Conservation (phyloP, 2,329 filamentous ascomycete genomes). For the Catunica adiposa region DNA sequence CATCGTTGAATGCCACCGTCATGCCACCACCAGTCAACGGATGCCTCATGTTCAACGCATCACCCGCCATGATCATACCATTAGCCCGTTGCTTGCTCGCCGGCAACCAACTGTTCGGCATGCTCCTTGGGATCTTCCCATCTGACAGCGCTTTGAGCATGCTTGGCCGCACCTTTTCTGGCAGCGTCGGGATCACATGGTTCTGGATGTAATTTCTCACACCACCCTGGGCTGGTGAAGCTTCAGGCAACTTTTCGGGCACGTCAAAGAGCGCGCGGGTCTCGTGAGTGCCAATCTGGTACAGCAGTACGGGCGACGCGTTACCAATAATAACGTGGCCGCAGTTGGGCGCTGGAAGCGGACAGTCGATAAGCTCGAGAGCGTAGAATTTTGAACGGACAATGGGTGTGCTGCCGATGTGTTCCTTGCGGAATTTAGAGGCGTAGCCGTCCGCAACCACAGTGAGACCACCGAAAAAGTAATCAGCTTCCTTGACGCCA, state of each 20-base stretch:
- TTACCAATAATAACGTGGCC: constrained; percentile 80
- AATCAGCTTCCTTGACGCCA: constrained; percentile 44
- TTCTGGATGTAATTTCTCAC: constrained; percentile 72
- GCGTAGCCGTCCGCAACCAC: constrained; percentile 85
- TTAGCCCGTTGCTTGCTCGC: constrained; percentile 40
- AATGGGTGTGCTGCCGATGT: constrained; percentile 48
- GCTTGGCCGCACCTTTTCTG: constrained; percentile 51
- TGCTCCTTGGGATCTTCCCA: constrained; percentile 59
- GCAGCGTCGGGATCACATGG: constrained; percentile 62
- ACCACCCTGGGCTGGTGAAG: constrained; percentile 58
- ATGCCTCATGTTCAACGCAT: constrained; percentile 99
- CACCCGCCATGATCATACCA: constrained; percentile 70
- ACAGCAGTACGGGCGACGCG: constrained; percentile 64
- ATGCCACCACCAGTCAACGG: constrained; percentile 93
- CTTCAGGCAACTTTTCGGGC: constrained; percentile 58
- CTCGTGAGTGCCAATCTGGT: constrained; percentile 92
- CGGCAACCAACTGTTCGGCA: constrained; percentile 93
- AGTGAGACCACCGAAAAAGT: constrained; percentile 77
- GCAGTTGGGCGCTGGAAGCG: constrained; percentile 56
- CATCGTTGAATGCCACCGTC: constrained; percentile 94
- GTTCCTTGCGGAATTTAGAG: constrained; percentile 75
- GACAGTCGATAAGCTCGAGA: constrained; percentile 77
- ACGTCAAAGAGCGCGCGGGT: constrained; percentile 83
- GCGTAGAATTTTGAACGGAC: constrained; percentile 83
- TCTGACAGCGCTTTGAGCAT: constrained; percentile 63